Percentiles rank a stretch among this genome's conserved stretches.
Evolutionary conservation across 2,329 filamentous ascomycete species (phyloP).

Genomic region (Cephalotrichum gorgonifer): DNA sequence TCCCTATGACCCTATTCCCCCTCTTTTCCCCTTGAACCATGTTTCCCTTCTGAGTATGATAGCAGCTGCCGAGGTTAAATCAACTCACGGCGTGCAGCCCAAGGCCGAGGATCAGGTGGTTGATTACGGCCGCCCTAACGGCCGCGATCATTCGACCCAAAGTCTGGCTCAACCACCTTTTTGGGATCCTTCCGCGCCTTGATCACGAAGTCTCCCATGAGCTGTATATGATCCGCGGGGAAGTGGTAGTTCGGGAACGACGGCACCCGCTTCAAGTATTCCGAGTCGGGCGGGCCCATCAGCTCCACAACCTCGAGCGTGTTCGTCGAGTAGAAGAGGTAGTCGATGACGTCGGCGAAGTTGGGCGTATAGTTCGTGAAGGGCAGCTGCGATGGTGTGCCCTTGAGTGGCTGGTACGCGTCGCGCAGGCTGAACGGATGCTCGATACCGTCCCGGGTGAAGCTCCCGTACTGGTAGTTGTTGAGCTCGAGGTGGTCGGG

Average conservation of each 20-base stretch:
- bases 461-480: constrained; percentile 80
- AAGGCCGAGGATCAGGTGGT: too few relatives aligned
- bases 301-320: constrained; percentile 73
- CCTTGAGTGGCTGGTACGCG: constrained; percentile 72
- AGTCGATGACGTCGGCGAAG: constrained; percentile 90
- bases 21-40: too few relatives aligned
- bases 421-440: constrained; percentile 93
- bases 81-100: too few relatives aligned
- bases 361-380: constrained; percentile 96
- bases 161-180: constrained; percentile 50
- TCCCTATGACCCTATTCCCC: too few relatives aligned
- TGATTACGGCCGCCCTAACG: not conserved
- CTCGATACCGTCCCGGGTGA: constrained; percentile 83
- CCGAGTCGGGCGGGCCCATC: constrained; percentile 75
- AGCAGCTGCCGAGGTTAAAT: not conserved
- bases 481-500: constrained; percentile 73
- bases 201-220: constrained; percentile 82
- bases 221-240: constrained; percentile 83
- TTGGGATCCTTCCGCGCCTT: constrained; percentile 81
- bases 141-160: constrained; percentile 30
- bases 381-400: constrained; percentile 71
- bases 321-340: constrained; percentile 96
- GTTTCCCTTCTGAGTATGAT: too few relatives aligned
- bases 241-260: constrained; percentile 94
- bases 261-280: constrained; percentile 76